These are phyloP conservation scores for Fagus crenata DNA, from an alignment of 306 rosid genomes.

Conservation along the genomic window DNA sequence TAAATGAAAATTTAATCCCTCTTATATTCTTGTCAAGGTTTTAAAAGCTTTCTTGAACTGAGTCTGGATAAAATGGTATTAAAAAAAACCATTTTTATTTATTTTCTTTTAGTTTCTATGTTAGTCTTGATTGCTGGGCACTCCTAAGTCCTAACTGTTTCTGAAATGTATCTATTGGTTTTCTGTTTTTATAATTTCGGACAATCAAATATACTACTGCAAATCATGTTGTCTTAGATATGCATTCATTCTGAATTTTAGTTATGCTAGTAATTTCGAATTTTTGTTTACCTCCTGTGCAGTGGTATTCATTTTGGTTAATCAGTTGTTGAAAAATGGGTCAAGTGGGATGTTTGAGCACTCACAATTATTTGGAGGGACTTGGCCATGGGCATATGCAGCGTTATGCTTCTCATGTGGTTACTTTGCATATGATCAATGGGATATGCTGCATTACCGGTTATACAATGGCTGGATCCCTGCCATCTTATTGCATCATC, in stretches of 20 bases:
- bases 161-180: neutral
- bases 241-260: neutral
- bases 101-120: neutral
- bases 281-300: constrained; percentile 33
- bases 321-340: constrained; percentile 50
- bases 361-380: constrained; percentile 65
- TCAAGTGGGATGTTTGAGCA: constrained; percentile 74
- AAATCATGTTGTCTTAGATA: neutral
- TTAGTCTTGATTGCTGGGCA: neutral
- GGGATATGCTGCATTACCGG: constrained; percentile 78
- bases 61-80: neutral
- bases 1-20: neutral
- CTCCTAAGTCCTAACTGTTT: neutral
- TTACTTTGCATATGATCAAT: constrained; percentile 96
- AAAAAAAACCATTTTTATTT: neutral
- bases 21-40: neutral
- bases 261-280: neutral
- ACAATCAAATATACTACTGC: neutral
- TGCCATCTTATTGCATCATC: constrained; percentile 80
- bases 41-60: neutral
- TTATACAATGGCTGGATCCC: constrained; percentile 80
- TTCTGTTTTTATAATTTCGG: neutral
- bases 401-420: constrained; percentile 95
- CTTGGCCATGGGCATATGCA: constrained; percentile 87
- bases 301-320: constrained; percentile 70